Percentiles rank a stretch among this genome's conserved stretches.
phyloP scores from a whole-genome alignment of 2,329 filamentous ascomycete species.

The Podosphaera fusca region DNA sequence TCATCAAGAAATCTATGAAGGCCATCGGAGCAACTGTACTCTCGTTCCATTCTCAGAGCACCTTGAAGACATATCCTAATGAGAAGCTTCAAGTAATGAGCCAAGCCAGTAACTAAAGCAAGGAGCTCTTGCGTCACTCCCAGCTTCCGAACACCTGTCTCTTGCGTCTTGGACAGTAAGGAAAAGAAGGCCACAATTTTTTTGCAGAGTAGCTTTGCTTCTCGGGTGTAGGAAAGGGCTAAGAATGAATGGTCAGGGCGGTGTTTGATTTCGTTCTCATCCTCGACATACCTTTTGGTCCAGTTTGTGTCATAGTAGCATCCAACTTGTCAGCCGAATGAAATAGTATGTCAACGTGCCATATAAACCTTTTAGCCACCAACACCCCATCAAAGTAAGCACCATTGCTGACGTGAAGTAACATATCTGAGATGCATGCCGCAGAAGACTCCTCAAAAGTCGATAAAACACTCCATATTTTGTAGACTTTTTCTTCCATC shows the following conservation, averaged over 20 bases:
- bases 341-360: slow-evolving; percentile 86
- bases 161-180: slow-evolving; percentile 79
- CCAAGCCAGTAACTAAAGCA: slow-evolving; percentile 86
- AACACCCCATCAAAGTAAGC: slow-evolving; percentile 88
- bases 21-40: slow-evolving; percentile 49
- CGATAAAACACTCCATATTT: slow-evolving; percentile 93
- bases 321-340: slow-evolving; percentile 71
- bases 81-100: slow-evolving; percentile 90
- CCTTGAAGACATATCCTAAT: slow-evolving; percentile 94
- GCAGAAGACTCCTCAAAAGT: slow-evolving; percentile 95
- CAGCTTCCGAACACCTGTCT: slow-evolving; percentile 69
- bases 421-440: slow-evolving; percentile 96
- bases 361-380: slow-evolving; percentile 87
- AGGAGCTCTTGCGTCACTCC: slow-evolving; percentile 95
- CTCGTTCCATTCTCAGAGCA: slow-evolving; percentile 71
- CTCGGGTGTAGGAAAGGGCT: slow-evolving; percentile 77
- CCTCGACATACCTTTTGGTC: slow-evolving; percentile 42
- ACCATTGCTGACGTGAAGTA: slow-evolving; percentile 92
- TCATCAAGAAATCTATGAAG: slow-evolving; percentile 67
- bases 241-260: slow-evolving; percentile 2
- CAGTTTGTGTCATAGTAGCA: slow-evolving; percentile 39
- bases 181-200: slow-evolving; percentile 98
- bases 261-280: not conserved
- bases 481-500: slow-evolving; percentile 95
- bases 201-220: slow-evolving; percentile 98